These are phyloP conservation scores for Thelonectria rubi DNA, from an alignment of 2,329 filamentous ascomycete genomes.

Conservation along the genomic window DNA sequence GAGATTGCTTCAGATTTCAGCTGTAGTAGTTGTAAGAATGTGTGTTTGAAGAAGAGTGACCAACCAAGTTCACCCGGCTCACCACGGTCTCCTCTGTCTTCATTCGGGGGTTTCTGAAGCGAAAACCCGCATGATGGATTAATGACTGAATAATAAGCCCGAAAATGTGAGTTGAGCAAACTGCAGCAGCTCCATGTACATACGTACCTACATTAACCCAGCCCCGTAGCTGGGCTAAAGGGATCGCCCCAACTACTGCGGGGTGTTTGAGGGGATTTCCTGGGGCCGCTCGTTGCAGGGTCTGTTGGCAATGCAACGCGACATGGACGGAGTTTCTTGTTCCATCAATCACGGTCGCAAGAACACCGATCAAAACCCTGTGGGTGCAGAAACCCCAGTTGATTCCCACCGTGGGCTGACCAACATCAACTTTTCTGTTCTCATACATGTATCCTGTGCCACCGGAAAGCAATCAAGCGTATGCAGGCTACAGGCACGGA, in stretches of 20 bases:
- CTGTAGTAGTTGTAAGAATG: too few relatives aligned
- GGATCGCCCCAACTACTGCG: not conserved
- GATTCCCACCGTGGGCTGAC: not conserved
- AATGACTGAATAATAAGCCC: too few relatives aligned
- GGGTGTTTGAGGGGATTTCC: not conserved
- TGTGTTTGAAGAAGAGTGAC: too few relatives aligned
- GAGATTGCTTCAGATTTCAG: too few relatives aligned
- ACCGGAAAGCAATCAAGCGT: not conserved
- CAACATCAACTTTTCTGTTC: not conserved
- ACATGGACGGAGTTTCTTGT: conserved; percentile 2
- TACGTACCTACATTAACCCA: too few relatives aligned
- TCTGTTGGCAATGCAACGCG: not conserved
- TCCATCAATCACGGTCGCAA: conserved; percentile 7
- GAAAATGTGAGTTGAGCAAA: too few relatives aligned
- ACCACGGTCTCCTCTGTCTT: too few relatives aligned
- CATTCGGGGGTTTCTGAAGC: too few relatives aligned
- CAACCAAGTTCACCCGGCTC: too few relatives aligned
- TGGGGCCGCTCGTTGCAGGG: not conserved
- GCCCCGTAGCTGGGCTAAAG: not conserved
- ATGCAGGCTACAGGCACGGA: not conserved
- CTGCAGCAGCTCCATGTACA: too few relatives aligned
- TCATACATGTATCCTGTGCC: not conserved
- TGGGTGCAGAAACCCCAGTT: not conserved
- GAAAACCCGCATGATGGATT: too few relatives aligned
- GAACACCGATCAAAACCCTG: not conserved